phyloP scores from a whole-genome alignment of 2,329 filamentous ascomycete species.

The Epichloe brachyelytri region DNA sequence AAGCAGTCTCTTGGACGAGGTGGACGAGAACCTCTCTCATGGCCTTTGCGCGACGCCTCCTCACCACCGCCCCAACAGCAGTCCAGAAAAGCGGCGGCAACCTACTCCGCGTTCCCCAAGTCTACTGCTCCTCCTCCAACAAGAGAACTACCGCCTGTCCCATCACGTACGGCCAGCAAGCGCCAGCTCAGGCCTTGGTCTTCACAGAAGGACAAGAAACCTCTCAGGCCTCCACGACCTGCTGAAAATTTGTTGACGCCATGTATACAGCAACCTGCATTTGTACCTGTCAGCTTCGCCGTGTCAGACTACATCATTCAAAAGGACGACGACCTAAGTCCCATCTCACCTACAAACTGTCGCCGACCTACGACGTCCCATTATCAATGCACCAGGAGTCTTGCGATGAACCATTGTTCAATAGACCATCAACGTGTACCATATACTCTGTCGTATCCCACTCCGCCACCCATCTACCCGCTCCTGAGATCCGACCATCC shows the following conservation, averaged over 20 bases:
- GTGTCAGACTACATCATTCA: background rate
- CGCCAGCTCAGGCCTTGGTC: background rate
- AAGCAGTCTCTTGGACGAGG: background rate
- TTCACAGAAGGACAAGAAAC: constrained; percentile 6
- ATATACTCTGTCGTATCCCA: constrained; percentile 13
- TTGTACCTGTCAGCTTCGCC: constrained; percentile 1
- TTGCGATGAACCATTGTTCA: background rate
- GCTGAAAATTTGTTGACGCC: constrained; percentile 14
- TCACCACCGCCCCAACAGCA: background rate
- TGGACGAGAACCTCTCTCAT: constrained; percentile 11
- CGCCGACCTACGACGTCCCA: background rate
- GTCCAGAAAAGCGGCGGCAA: constrained; percentile 14
- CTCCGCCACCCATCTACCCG: constrained; percentile 12
- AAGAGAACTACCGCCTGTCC: background rate
- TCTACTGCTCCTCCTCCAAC: constrained; percentile 6
- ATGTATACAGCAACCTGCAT: constrained; percentile 8
- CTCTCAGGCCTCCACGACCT: constrained; percentile 18
- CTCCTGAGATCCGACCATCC: constrained; percentile 7
- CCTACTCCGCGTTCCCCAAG: constrained; percentile 32
- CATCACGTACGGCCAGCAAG: background rate
- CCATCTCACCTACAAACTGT: constrained; percentile 8
- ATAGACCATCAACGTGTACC: constrained; percentile 3
- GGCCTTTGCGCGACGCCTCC: constrained; percentile 15
- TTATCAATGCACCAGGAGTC: background rate
- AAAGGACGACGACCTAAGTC: background rate